Conservation (phyloP, 805 yeast species). For the Wickerhamiella shivajii region DNA sequence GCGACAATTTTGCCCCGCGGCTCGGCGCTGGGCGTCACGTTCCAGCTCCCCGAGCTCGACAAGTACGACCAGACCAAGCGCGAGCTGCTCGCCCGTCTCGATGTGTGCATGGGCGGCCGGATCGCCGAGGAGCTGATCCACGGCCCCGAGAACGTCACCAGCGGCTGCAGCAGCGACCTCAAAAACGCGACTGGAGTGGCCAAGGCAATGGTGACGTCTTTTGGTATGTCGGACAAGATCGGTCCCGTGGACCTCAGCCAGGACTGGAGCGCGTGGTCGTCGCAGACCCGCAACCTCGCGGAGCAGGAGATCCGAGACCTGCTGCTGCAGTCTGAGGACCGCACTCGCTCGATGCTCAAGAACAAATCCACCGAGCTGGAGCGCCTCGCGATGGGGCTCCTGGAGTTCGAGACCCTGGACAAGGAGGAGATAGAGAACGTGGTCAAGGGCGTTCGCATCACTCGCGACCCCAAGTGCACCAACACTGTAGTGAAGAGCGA, state of each 20-base stretch:
- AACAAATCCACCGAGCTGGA: conserved; percentile 57
- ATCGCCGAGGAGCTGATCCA: conserved; percentile 88
- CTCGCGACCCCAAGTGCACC: conserved; percentile 49
- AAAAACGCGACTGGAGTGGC: conserved; percentile 84
- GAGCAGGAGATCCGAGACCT: conserved; percentile 79
- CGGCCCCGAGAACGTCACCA: conserved; percentile 84
- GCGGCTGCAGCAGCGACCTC: conserved; percentile 90
- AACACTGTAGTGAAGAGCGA: conserved; percentile 54
- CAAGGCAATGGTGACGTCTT: conserved; percentile 89
- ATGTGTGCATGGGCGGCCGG: conserved; percentile 98
- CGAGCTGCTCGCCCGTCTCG: conserved; percentile 82
- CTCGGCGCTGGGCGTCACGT: conserved; percentile 88
- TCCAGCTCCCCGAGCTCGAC: conserved; percentile 97
- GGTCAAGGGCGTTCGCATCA: conserved; percentile 60
- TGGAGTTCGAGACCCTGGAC: conserved; percentile 89
- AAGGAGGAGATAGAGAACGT: conserved; percentile 81
- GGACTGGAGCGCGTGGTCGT: conserved; percentile 92
- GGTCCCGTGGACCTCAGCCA: conserved; percentile 88
- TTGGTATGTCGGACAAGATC: conserved; percentile 87
- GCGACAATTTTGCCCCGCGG: conserved; percentile 97
- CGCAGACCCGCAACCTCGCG: conserved; percentile 72
- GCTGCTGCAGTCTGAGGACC: conserved; percentile 58
- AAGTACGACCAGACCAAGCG: conserved; percentile 82
- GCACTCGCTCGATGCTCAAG: conserved; percentile 56
- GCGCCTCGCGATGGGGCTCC: conserved; percentile 79